Conservation (phyloP, 2,329 filamentous ascomycete species). For the Fusarium devonianum region DNA sequence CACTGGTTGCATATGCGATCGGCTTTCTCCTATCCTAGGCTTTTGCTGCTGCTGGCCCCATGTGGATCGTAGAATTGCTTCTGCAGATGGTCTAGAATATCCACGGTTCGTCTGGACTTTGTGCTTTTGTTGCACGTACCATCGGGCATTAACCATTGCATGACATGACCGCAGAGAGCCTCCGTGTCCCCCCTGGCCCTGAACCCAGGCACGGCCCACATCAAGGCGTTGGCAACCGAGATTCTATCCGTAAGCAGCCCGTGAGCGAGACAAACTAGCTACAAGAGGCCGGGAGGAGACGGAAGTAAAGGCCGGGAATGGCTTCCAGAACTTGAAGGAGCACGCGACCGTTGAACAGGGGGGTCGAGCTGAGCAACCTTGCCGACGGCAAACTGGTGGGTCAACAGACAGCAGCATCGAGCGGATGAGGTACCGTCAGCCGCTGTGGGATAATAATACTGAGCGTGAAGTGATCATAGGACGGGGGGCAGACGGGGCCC, state of each 20-base stretch:
- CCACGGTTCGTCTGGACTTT: background rate
- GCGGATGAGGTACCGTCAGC: constrained; percentile 1
- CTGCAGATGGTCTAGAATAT: constrained; percentile 14
- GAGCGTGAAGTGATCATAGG: too few relatives aligned
- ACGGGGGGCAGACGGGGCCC: too few relatives aligned
- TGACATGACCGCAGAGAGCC: too few relatives aligned
- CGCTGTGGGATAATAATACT: background rate
- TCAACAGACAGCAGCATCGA: background rate
- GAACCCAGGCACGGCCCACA: too few relatives aligned
- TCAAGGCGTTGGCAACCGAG: too few relatives aligned
- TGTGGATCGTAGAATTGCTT: background rate
- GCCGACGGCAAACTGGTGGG: constrained; percentile 1
- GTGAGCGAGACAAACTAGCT: background rate
- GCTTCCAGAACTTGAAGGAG: background rate
- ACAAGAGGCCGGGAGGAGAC: background rate
- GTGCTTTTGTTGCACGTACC: too few relatives aligned
- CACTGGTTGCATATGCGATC: too few relatives aligned
- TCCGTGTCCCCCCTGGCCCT: too few relatives aligned
- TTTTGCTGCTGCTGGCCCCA: background rate
- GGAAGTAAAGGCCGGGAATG: background rate
- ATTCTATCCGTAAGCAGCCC: too few relatives aligned
- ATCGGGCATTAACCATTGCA: background rate
- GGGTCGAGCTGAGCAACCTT: background rate
- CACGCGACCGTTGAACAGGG: background rate
- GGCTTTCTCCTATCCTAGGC: background rate